Evolutionary conservation across 2,329 filamentous ascomycete genomes (phyloP).

Genomic region (Fusarium sp.): DNA sequence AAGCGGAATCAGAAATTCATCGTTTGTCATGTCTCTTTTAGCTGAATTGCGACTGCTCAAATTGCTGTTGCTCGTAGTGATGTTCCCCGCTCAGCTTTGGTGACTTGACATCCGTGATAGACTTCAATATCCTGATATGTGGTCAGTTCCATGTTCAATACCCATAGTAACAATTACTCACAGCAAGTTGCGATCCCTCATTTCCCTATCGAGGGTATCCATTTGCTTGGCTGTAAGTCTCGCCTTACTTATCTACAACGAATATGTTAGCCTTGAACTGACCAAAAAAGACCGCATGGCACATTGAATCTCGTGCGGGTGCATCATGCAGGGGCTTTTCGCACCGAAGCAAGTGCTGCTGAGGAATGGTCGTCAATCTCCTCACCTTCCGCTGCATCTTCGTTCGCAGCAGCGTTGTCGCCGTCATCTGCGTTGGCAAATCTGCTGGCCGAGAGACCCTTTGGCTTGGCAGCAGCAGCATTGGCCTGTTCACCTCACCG

Average conservation of each 20-base stretch:
- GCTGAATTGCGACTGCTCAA: conserved; percentile 33
- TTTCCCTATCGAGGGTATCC: conserved; percentile 66
- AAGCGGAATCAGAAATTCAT: conserved; percentile 29
- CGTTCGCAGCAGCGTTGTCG: conserved; percentile 52
- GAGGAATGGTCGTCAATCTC: conserved; percentile 71
- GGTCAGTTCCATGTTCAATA: conserved; percentile 13
- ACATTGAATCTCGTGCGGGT: conserved; percentile 45
- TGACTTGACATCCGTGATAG: conserved; percentile 45
- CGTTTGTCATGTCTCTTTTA: conserved; percentile 18
- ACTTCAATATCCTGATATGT: conserved; percentile 41
- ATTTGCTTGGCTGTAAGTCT: conserved; percentile 62
- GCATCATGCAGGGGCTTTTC: conserved; percentile 63
- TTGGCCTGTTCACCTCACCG: conserved; percentile 55
- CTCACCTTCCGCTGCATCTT: conserved; percentile 68
- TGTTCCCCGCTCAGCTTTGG: conserved; percentile 32
- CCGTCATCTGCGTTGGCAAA: conserved; percentile 61
- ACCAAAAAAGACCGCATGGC: conserved; percentile 21
- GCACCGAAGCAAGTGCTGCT: conserved; percentile 75
- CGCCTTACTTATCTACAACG: conserved; percentile 58
- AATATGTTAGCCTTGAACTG: conserved; percentile 36
- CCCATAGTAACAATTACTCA: conserved; percentile 48
- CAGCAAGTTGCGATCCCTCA: conserved; percentile 67
- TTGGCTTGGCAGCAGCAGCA: conserved; percentile 57
- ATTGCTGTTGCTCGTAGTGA: conserved; percentile 32
- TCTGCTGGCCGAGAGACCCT: conserved; percentile 67